Evolutionary conservation across 345 rosid genomes (phyloP).

Genomic region (Bruguiera sexangula): DNA sequence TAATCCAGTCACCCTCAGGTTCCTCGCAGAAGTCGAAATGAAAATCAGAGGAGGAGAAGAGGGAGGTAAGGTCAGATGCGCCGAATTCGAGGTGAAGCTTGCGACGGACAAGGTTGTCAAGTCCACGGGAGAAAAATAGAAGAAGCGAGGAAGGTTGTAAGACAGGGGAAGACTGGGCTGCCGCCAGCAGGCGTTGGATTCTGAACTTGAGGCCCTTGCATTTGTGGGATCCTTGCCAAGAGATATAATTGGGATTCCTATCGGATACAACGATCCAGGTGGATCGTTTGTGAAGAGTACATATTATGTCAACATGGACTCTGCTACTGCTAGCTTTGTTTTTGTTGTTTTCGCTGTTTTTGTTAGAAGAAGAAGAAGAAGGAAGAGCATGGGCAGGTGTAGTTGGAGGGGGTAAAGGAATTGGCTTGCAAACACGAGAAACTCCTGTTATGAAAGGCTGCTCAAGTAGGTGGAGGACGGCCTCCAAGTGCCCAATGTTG

Average conservation of each 20-base stretch:
- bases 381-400: too few relatives aligned
- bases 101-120: slow-evolving; percentile 28
- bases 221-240: slow-evolving; percentile 41
- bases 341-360: background rate
- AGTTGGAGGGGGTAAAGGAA: slow-evolving; percentile 29
- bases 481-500: slow-evolving; percentile 81
- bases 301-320: slow-evolving; percentile 68
- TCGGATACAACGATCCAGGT: slow-evolving; percentile 86
- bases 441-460: slow-evolving; percentile 59
- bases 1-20: slow-evolving; percentile 60
- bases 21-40: slow-evolving; percentile 45
- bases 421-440: slow-evolving; percentile 76
- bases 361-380: background rate
- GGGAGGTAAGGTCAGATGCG: slow-evolving; percentile 34
- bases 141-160: slow-evolving; percentile 57
- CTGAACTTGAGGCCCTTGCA: slow-evolving; percentile 55
- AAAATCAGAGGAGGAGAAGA: slow-evolving; percentile 1
- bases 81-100: slow-evolving; percentile 45
- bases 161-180: slow-evolving; percentile 40
- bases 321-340: background rate
- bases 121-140: slow-evolving; percentile 69
- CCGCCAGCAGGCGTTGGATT: slow-evolving; percentile 44
- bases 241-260: slow-evolving; percentile 65
- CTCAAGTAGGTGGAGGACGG: slow-evolving; percentile 54
- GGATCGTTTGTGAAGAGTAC: slow-evolving; percentile 55